phyloP scores from a whole-genome alignment of 2,329 filamentous ascomycete species.

The Mycosphaerella sp. region DNA sequence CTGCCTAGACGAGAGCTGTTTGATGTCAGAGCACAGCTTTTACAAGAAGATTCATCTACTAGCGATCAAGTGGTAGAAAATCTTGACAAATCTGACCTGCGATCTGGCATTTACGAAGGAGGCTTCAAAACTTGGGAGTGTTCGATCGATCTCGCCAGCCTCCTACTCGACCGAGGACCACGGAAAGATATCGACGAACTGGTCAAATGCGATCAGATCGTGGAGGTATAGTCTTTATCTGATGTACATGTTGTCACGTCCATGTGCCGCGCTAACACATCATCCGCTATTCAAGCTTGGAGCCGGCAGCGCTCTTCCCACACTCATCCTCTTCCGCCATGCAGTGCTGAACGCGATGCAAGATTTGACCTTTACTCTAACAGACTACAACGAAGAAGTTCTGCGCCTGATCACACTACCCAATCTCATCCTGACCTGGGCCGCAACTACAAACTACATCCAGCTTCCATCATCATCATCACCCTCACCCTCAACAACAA shows the following conservation, averaged over 20 bases:
- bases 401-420: slow-evolving; percentile 72
- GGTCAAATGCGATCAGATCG: slow-evolving; percentile 43
- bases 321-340: slow-evolving; percentile 63
- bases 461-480: neutral
- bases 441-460: slow-evolving; percentile 22
- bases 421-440: slow-evolving; percentile 67
- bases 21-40: slow-evolving; percentile 74
- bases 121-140: slow-evolving; percentile 90
- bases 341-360: slow-evolving; percentile 44
- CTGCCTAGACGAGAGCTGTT: slow-evolving; percentile 72
- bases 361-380: slow-evolving; percentile 56
- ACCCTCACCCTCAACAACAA: neutral
- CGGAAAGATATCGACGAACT: slow-evolving; percentile 47
- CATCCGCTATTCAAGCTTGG: slow-evolving; percentile 68
- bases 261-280: neutral
- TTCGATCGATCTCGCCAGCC: slow-evolving; percentile 69
- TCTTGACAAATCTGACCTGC: slow-evolving; percentile 65
- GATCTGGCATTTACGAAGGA: slow-evolving; percentile 76
- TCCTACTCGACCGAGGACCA: slow-evolving; percentile 47
- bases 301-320: slow-evolving; percentile 71
- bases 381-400: slow-evolving; percentile 76
- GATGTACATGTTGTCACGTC: too few species aligned
- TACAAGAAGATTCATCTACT: slow-evolving; percentile 55
- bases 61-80: slow-evolving; percentile 50
- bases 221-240: slow-evolving; percentile 40